Evolutionary conservation across 345 rosid species (phyloP), one percentile per base, ranked within the genome.

Genomic region (Gossypium sturtianum): DNA sequence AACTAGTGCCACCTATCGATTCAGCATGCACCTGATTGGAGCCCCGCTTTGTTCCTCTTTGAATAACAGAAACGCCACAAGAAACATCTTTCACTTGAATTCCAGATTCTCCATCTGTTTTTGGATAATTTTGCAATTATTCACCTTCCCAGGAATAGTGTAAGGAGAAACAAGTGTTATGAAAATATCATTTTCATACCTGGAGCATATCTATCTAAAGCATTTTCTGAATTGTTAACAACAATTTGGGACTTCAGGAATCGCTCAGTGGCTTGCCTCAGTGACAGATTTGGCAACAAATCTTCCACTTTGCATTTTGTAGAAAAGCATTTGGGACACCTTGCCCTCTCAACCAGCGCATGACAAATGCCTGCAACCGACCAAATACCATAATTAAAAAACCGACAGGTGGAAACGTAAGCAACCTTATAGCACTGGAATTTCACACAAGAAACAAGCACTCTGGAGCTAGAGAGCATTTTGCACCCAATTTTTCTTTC

Each of bases 21-120:
- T 80, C 86, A 67, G 52, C 66, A 15, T 64, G 67, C 72, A 83
- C 34, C 62, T 80, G 83, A 79, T 85, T 78, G 62, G 87, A 80
- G 15, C 83, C 83, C 74, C 74, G 77, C 74, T 79, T 82, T 12
- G 76, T 78, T 66, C 78, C 80, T 71, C 66, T 65, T 78, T 81
- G 85, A 57, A 58, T 56, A 60, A 79, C 58, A 63, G 80, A 77
- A 59, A 74, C 66, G 19, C 75, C 85, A 84, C 69, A 79, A 74
- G 82, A 73, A 45, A 57, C 63, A 51, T 83, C 85, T 12, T 85
- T 82, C 63, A 53, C 88, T 72, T 87, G 85, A 78, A 83, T 85
- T 71, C 90, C 87, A 12, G 90, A 87, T 79, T 83, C 85, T 74
- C 80, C 87, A 85, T 87, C 88, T 85, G 82, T 17, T 70, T 52